A percentile compares a stretch with the other conserved stretches of the same genome.
phyloP scores from a whole-genome alignment of 371 early-diverging fungal species.

The Entomophthora muscae region DNA sequence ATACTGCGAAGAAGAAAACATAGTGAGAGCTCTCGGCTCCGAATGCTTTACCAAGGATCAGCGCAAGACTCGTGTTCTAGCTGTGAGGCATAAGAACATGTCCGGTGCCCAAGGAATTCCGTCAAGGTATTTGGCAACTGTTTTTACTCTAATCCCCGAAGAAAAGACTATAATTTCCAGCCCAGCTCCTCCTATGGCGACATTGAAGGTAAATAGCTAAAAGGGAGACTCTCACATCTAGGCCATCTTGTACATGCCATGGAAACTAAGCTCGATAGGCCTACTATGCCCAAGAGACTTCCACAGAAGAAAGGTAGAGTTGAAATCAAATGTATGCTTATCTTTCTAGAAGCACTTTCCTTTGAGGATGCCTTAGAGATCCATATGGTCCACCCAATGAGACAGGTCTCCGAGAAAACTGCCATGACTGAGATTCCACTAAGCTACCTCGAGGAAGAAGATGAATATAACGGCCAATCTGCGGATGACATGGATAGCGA shows the following conservation, averaged over 20 bases:
- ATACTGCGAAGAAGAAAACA: neutral
- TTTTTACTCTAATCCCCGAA: neutral
- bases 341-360: conserved; percentile 1
- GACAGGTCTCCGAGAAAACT: neutral
- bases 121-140: neutral
- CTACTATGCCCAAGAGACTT: neutral
- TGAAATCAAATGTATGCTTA: no score
- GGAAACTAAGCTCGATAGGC: conserved; percentile 4
- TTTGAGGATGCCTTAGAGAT: conserved; percentile 8
- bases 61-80: neutral
- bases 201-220: neutral
- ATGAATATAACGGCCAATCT: neutral
- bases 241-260: conserved; percentile 2
- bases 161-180: neutral
- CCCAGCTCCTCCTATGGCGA: neutral
- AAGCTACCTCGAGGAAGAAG: neutral
- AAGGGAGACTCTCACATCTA: neutral
- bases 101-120: neutral
- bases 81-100: neutral
- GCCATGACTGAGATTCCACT: neutral
- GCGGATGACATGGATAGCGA: neutral
- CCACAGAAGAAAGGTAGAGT: no score
- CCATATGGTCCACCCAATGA: neutral
- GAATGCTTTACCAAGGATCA: neutral
- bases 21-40: neutral